phyloP scores from a whole-genome alignment of 2,329 filamentous ascomycete genomes.

The Chaetomium strumarium region DNA sequence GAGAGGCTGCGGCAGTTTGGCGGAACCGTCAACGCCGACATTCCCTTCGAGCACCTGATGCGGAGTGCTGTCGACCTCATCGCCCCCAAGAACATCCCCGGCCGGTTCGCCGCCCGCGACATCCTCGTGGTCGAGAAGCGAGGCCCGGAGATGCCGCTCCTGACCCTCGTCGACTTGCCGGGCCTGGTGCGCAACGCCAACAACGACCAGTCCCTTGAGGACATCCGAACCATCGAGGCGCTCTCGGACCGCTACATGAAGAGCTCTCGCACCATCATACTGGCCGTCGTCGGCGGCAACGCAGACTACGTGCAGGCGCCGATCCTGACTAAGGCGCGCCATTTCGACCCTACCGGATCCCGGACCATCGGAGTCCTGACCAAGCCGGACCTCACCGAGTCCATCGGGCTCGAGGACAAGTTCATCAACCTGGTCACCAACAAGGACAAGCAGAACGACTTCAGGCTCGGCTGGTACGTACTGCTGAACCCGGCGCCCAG shows the following conservation, averaged over 20 bases:
- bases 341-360: slow-evolving; percentile 44
- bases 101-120: slow-evolving; percentile 46
- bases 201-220: slow-evolving; percentile 46
- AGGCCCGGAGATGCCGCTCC: slow-evolving; percentile 52
- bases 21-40: slow-evolving; percentile 39
- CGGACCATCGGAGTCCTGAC: slow-evolving; percentile 48
- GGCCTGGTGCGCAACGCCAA: slow-evolving; percentile 52
- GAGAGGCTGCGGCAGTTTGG: slow-evolving; percentile 43
- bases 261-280: slow-evolving; percentile 48
- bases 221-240: slow-evolving; percentile 46
- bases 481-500: slow-evolving; percentile 44
- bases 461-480: slow-evolving; percentile 48
- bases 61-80: slow-evolving; percentile 45
- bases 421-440: slow-evolving; percentile 49
- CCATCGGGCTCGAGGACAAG: slow-evolving; percentile 48
- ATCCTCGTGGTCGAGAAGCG: slow-evolving; percentile 54
- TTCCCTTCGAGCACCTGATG: slow-evolving; percentile 47
- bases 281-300: slow-evolving; percentile 51
- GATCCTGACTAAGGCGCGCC: slow-evolving; percentile 44
- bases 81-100: slow-evolving; percentile 44
- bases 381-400: slow-evolving; percentile 48
- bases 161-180: slow-evolving; percentile 58
- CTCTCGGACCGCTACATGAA: slow-evolving; percentile 52
- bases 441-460: slow-evolving; percentile 44
- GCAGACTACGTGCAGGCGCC: slow-evolving; percentile 49